phyloP scores from a whole-genome alignment of 163 green algal genomes.

The Chloromonas sp. region DNA sequence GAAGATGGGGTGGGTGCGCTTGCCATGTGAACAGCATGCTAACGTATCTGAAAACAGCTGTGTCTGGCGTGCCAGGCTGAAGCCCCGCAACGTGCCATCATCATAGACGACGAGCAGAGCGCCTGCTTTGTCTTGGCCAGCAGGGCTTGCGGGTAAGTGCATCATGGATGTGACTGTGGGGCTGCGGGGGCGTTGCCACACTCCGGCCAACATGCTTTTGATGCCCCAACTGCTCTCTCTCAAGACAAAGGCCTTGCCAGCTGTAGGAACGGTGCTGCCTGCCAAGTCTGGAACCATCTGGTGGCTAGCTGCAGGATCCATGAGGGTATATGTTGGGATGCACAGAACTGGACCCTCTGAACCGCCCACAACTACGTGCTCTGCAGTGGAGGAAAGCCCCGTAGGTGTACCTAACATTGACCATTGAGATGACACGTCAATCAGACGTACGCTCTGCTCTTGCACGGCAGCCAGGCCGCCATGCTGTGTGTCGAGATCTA shows the following conservation, averaged over 20 bases:
- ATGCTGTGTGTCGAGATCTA: slow-evolving; percentile 10
- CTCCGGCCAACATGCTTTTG: slow-evolving; percentile 32
- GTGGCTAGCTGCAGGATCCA: neutral
- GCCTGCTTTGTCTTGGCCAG: neutral
- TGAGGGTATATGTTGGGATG: slow-evolving; percentile 19
- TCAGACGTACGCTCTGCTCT: neutral
- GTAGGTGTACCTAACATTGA: slow-evolving; percentile 15
- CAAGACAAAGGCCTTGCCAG: slow-evolving; percentile 21
- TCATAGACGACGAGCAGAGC: slow-evolving; percentile 34
- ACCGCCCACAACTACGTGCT: slow-evolving; percentile 20
- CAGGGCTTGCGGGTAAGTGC: neutral
- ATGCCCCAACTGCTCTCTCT: slow-evolving; percentile 31
- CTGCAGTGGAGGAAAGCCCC: neutral
- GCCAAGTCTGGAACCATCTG: neutral
- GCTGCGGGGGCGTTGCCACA: slow-evolving; percentile 25
- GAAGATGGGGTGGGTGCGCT: neutral
- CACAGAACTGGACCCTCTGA: slow-evolving; percentile 23
- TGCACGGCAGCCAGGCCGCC: neutral
- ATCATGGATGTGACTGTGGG: slow-evolving; percentile 11
- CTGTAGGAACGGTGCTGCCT: slow-evolving; percentile 1
- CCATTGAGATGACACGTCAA: slow-evolving; percentile 19
- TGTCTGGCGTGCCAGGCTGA: slow-evolving; percentile 14
- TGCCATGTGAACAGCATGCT: neutral
- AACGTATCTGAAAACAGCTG: slow-evolving; percentile 15
- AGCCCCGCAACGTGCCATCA: slow-evolving; percentile 27